Percentiles rank a stretch among this genome's conserved stretches.
These are phyloP conservation scores for Rheum nobile DNA, from an alignment of 148 eudicot species.

Conservation along the genomic window DNA sequence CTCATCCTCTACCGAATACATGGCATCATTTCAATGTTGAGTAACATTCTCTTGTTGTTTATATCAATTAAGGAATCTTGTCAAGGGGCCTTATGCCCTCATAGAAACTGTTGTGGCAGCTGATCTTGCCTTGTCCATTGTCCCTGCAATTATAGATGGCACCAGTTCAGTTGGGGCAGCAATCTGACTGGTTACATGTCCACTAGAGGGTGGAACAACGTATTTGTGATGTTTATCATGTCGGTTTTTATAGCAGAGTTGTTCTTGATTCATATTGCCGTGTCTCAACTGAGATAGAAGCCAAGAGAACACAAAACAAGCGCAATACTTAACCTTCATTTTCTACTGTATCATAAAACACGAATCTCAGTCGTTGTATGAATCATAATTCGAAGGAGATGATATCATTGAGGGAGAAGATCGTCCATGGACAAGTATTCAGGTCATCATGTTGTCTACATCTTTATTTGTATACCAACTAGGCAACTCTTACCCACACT, in stretches of 20 bases:
- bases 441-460: not conserved
- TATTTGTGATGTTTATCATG: slow-evolving; percentile 69
- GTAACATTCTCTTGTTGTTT: slow-evolving; percentile 54
- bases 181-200: slow-evolving; percentile 85
- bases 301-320: slow-evolving; percentile 34
- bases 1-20: slow-evolving; percentile 59
- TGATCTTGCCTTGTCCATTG: slow-evolving; percentile 92
- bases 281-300: slow-evolving; percentile 50
- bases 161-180: slow-evolving; percentile 97
- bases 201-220: slow-evolving; percentile 80
- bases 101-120: slow-evolving; percentile 89
- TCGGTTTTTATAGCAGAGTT: slow-evolving; percentile 49
- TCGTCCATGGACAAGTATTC: not conserved
- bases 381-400: not conserved
- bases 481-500: not conserved
- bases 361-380: too few species aligned
- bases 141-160: slow-evolving; percentile 87
- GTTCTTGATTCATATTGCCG: slow-evolving; percentile 56
- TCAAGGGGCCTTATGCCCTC: slow-evolving; percentile 88
- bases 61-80: slow-evolving; percentile 60
- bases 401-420: not conserved
- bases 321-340: slow-evolving; percentile 11
- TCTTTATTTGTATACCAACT: not conserved
- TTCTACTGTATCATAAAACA: not conserved
- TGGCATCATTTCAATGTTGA: slow-evolving; percentile 65